Evolutionary conservation across 495 filamentous ascomycete genomes (phyloP).

Genomic region (Talaromyces adpressus): DNA sequence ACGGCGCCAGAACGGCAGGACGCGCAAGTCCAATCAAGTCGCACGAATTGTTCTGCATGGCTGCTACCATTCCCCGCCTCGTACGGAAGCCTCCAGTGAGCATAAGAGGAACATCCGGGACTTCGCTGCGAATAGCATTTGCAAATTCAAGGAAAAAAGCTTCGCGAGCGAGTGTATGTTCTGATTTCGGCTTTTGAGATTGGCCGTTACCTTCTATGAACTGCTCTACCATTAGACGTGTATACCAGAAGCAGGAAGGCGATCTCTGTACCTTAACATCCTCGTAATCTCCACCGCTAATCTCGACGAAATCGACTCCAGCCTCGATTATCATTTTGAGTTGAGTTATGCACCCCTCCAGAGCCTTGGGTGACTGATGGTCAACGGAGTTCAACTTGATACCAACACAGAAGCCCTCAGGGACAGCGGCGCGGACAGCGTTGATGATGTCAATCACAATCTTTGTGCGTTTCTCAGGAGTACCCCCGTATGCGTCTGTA

Average conservation of each 20-base stretch:
- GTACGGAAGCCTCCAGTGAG: slow-evolving; percentile 51
- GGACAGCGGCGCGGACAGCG: slow-evolving; percentile 36
- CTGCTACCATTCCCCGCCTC: slow-evolving; percentile 45
- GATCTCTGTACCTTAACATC: slow-evolving; percentile 29
- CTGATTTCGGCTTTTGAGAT: slow-evolving; percentile 18
- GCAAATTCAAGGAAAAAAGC: slow-evolving; percentile 58
- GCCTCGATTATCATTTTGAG: slow-evolving; percentile 42
- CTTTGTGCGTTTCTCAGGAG: slow-evolving; percentile 58
- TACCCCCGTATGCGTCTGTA: slow-evolving; percentile 67
- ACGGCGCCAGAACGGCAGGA: slow-evolving; percentile 43
- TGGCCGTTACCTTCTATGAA: slow-evolving; percentile 14
- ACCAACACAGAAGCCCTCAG: slow-evolving; percentile 45
- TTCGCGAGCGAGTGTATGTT: slow-evolving; percentile 43
- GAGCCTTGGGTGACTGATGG: slow-evolving; percentile 28
- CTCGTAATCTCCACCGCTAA: slow-evolving; percentile 53
- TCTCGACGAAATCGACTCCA: slow-evolving; percentile 56
- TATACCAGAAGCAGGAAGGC: neutral
- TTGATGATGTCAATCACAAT: slow-evolving; percentile 54
- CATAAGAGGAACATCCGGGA: slow-evolving; percentile 41
- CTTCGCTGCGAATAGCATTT: slow-evolving; percentile 30
- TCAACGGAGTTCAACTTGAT: slow-evolving; percentile 60
- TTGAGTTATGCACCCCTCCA: slow-evolving; percentile 47
- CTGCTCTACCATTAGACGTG: neutral
- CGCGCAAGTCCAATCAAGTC: slow-evolving; percentile 52
- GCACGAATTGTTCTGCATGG: slow-evolving; percentile 44